phyloP scores from a whole-genome alignment of 192 early-diverging fungal species.

The Backusella sp. region DNA sequence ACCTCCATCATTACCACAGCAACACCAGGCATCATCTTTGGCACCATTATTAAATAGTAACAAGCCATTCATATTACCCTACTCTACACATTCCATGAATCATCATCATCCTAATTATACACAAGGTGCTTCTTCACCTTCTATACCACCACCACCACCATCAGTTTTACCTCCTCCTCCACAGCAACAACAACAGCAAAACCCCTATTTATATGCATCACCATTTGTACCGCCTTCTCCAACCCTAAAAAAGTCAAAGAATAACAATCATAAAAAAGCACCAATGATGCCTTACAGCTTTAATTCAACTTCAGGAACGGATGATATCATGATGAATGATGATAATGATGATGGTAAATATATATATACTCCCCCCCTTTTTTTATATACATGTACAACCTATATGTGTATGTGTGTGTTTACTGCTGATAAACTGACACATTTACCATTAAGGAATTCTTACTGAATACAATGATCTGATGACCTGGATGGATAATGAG shows the following conservation, averaged over 20 bases:
- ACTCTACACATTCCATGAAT: background rate
- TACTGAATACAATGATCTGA: constrained; percentile 19
- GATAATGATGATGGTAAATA: constrained; percentile 1
- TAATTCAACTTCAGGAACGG: background rate
- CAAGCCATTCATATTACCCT: constrained; percentile 4
- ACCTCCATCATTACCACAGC: background rate
- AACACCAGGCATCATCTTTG: background rate
- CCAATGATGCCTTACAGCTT: background rate
- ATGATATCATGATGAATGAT: background rate
- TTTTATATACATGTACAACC: background rate
- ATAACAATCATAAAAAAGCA: background rate
- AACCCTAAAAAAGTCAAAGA: background rate
- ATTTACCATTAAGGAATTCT: background rate
- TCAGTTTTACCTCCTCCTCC: background rate
- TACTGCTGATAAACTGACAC: background rate
- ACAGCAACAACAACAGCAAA: background rate
- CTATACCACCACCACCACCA: constrained; percentile 6
- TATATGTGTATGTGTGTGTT: background rate
- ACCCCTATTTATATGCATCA: constrained; percentile 1
- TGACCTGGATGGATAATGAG: constrained; percentile 21
- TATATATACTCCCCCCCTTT: background rate
- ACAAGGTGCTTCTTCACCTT: background rate
- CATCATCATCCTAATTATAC: constrained; percentile 8
- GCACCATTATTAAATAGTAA: constrained; percentile 4
- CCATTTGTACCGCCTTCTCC: background rate